A percentile compares a stretch with the other conserved stretches of the same genome.
phyloP scores from a whole-genome alignment of 78 protist genomes.

The Dictyostelium capitatum region DNA sequence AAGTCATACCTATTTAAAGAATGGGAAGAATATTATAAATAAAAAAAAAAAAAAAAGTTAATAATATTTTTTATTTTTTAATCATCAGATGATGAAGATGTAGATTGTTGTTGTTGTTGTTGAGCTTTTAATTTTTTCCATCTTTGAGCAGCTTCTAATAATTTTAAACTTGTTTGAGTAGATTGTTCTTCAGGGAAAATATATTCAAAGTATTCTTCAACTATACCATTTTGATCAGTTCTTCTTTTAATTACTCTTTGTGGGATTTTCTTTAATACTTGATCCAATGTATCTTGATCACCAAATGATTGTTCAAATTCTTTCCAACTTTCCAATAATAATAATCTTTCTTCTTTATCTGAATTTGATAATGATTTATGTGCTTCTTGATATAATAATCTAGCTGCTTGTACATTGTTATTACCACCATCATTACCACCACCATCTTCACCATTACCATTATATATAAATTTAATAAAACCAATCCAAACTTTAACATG shows the following conservation, averaged over 20 bases:
- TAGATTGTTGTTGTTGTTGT: constrained; percentile 6
- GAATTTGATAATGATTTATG: constrained; percentile 42
- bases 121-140: constrained; percentile 89
- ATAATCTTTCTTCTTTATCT: constrained; percentile 74
- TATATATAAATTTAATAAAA: constrained; percentile 72
- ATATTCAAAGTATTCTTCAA: constrained; percentile 95
- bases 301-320: constrained; percentile 76
- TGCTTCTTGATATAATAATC: constrained; percentile 78
- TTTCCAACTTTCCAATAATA: constrained; percentile 71
- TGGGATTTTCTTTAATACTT: constrained; percentile 76
- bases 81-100: too few species aligned
- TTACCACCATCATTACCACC: neutral
- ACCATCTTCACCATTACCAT: neutral
- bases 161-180: constrained; percentile 85
- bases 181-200: constrained; percentile 91
- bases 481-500: constrained; percentile 94
- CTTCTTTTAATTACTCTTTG: constrained; percentile 85
- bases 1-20: too few species aligned
- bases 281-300: constrained; percentile 10
- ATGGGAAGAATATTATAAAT: too few species aligned
- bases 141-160: constrained; percentile 92
- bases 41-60: too few species aligned
- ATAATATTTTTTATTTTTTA: too few species aligned
- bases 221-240: constrained; percentile 65
- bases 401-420: neutral